A percentile compares a stretch with the other conserved stretches of the same genome.
Conservation (phyloP, 805 yeast genomes). For the Maudiozyma turicensis region DNA sequence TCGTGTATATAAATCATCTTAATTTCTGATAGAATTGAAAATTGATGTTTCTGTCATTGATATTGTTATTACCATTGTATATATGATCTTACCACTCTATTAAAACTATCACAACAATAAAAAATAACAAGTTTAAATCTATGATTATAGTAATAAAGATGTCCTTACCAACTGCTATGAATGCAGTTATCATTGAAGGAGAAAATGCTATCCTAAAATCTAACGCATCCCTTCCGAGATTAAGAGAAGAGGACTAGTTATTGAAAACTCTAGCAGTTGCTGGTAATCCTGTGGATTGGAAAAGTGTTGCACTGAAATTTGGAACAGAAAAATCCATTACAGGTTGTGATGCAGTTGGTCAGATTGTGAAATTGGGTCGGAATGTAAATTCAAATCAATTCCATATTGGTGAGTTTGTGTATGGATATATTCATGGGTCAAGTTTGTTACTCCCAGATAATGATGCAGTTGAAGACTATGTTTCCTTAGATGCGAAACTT, state of each 20-base stretch:
- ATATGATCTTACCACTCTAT: too few relatives aligned
- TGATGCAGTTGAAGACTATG: slow-evolving; percentile 56
- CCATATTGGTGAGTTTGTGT: slow-evolving; percentile 45
- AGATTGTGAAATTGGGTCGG: slow-evolving; percentile 41
- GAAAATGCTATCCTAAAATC: slow-evolving; percentile 22
- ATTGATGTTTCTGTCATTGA: too few relatives aligned
- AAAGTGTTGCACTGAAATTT: slow-evolving; percentile 35
- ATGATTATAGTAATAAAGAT: neutral
- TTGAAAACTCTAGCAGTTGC: slow-evolving; percentile 47
- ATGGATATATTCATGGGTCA: slow-evolving; percentile 46
- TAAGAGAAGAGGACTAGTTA: slow-evolving; percentile 28
- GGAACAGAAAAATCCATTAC: slow-evolving; percentile 40
- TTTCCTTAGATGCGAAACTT: slow-evolving; percentile 20
- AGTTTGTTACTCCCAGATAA: slow-evolving; percentile 31
- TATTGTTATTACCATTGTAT: too few relatives aligned
- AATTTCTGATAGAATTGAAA: too few relatives aligned
- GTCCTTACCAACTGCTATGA: slow-evolving; percentile 27
- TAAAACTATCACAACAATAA: neutral
- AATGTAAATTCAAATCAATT: slow-evolving; percentile 27
- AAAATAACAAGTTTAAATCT: neutral
- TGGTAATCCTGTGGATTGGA: slow-evolving; percentile 65
- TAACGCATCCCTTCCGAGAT: slow-evolving; percentile 24
- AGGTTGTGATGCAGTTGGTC: slow-evolving; percentile 62
- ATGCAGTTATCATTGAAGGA: slow-evolving; percentile 34
- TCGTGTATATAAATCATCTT: too few relatives aligned